Percentiles rank a stretch among this genome's conserved stretches.
Evolutionary conservation across 768 basidiomycete species (phyloP).

Genomic region (Serendipita sp.): DNA sequence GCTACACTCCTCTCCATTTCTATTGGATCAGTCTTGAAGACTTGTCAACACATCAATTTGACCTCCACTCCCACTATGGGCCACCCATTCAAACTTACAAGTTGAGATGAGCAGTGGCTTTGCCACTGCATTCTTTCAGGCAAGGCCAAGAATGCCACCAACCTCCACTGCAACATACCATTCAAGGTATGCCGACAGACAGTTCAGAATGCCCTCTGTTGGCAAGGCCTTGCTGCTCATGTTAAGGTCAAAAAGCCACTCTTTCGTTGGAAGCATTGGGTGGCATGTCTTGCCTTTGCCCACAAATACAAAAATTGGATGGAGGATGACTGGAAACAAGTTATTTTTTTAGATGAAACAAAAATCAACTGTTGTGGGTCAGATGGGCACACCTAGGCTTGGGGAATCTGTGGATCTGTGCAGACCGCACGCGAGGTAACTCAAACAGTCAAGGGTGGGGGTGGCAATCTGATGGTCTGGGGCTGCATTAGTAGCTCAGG

Average conservation of each 20-base stretch:
- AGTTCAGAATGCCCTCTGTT: neutral
- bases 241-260: slow-evolving; percentile 6
- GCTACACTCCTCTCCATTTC: neutral
- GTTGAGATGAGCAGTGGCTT: neutral
- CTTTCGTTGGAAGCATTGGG: neutral
- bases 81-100: neutral
- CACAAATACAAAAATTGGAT: slow-evolving; percentile 3
- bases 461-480: slow-evolving; percentile 7
- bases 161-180: neutral
- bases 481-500: slow-evolving; percentile 1
- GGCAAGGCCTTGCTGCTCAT: neutral
- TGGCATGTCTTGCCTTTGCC: neutral
- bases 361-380: slow-evolving; percentile 6
- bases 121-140: neutral
- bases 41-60: neutral
- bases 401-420: neutral
- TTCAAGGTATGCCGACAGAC: neutral
- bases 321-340: slow-evolving; percentile 5
- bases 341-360: slow-evolving; percentile 8
- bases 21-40: neutral
- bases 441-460: slow-evolving; percentile 3
- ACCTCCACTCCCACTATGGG: neutral
- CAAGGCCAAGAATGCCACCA: neutral
- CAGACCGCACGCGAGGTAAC: neutral
- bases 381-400: slow-evolving; percentile 1